Base-by-base conservation (phyloP, 2,329 filamentous ascomycete species). In the Xylariales sp. region DNA sequence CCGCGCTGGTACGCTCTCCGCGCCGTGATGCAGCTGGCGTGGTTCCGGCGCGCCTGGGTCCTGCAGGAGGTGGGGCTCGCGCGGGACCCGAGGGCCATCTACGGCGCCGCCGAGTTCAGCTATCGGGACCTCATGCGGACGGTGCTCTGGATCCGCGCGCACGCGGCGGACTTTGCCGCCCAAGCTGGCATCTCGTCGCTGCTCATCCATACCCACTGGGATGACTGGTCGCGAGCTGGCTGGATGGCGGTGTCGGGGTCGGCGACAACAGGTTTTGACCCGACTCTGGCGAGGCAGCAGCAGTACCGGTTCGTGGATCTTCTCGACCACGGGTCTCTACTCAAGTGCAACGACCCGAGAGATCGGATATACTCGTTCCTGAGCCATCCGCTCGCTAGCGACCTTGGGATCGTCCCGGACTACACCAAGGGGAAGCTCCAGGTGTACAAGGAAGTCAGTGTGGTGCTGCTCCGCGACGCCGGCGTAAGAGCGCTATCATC, bases 351-450 rank as follows among this genome's bases (percentile, higher is more conserved):
- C 16, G 39, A 41, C 20, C 33, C 39, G 6, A 33, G 38, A n/a
- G 39, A 41, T 14, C 33, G 28, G n/a, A 17, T 41, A 10, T 41
- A 37, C 27, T 33, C 39, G 3, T 41, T 41, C 28, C 18, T 37
- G 15, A 14, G 39, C 5, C 39, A 41, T 21, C 39, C 39, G 5
- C 15, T 41, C 7, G 33, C 39, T 1, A 14, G 15, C 5, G 18
- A 21, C 8, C 13, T 19, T 17, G 27, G 20, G 14, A 33, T 33
- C 24, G 13, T 33, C 4, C 39, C 39, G 13, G 39, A 41, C 33
- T 41, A 41, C 17, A 28, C 18, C 6, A 37, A 31, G 19, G 15
- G 18, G 6, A 37, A 37, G 16, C 3, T 41, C 2, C 31, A 37
- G 16, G 27, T 37, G 5, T 41, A 25, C 28, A 20, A 33, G 13